Conservation (phyloP, 179 eudicot genomes). For the Carnegiea gigantea region DNA sequence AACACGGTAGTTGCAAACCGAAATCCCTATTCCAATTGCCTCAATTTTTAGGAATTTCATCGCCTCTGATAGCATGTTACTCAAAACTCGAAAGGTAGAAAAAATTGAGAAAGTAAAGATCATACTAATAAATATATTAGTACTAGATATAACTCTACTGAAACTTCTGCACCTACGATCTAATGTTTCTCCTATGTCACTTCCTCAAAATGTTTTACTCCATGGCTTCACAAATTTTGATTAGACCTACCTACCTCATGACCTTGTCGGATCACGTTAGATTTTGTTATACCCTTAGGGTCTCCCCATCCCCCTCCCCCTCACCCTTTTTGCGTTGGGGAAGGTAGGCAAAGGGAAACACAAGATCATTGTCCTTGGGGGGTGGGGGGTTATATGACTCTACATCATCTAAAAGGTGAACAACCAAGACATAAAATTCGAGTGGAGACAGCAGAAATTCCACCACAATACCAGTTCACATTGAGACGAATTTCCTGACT, state of each 20-base stretch:
- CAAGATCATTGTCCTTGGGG: not conserved
- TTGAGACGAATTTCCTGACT: no score
- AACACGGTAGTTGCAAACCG: not conserved
- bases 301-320: no score
- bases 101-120: not conserved
- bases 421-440: not conserved
- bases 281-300: no score
- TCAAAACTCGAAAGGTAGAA: not conserved
- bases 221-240: not conserved
- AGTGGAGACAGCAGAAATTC: not conserved
- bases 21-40: not conserved
- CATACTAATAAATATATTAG: not conserved
- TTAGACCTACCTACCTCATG: no score
- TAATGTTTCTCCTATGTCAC: not conserved
- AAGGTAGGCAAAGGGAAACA: not conserved
- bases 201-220: not conserved
- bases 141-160: not conserved
- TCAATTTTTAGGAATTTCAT: not conserved
- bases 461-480: no score
- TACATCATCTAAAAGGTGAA: not conserved
- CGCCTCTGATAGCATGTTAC: not conserved
- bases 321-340: not conserved
- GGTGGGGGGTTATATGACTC: not conserved
- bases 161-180: not conserved
- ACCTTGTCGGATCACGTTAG: no score